A percentile compares a stretch with the other conserved stretches of the same genome.
phyloP scores from a whole-genome alignment of 192 early-diverging fungal species.

The Neocallimastix lanati region DNA sequence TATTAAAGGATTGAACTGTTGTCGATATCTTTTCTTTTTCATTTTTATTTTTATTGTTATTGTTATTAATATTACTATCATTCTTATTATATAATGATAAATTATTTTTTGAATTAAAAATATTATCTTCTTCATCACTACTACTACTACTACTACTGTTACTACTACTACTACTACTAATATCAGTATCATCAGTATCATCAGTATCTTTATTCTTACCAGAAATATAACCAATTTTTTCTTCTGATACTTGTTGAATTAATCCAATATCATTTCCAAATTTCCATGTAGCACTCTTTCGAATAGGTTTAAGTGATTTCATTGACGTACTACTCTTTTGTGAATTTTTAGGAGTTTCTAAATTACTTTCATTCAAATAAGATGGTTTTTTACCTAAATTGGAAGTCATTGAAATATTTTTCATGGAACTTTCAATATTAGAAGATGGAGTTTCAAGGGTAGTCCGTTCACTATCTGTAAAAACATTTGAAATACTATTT shows the following conservation, averaged over 20 bases:
- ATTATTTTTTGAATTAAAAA: background rate
- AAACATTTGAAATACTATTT: too few species aligned
- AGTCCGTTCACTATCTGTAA: background rate
- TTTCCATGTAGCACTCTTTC: background rate
- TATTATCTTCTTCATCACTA: background rate
- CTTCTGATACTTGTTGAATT: background rate
- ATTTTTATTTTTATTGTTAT: too few species aligned
- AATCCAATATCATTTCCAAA: background rate
- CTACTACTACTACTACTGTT: background rate
- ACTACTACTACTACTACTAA: background rate
- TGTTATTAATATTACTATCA: too few species aligned
- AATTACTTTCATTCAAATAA: background rate
- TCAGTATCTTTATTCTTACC: background rate
- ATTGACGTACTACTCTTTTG: background rate
- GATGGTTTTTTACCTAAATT: too few species aligned
- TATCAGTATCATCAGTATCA: background rate
- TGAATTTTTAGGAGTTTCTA: background rate
- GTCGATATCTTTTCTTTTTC: too few species aligned
- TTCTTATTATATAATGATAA: too few species aligned
- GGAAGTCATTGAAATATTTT: background rate
- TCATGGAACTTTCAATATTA: background rate
- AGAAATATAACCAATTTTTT: background rate
- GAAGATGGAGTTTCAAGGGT: background rate
- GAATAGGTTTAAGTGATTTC: background rate
- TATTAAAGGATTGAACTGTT: background rate